Conservation (phyloP, 2,329 filamentous ascomycete genomes). For the Bertia moriformis region DNA sequence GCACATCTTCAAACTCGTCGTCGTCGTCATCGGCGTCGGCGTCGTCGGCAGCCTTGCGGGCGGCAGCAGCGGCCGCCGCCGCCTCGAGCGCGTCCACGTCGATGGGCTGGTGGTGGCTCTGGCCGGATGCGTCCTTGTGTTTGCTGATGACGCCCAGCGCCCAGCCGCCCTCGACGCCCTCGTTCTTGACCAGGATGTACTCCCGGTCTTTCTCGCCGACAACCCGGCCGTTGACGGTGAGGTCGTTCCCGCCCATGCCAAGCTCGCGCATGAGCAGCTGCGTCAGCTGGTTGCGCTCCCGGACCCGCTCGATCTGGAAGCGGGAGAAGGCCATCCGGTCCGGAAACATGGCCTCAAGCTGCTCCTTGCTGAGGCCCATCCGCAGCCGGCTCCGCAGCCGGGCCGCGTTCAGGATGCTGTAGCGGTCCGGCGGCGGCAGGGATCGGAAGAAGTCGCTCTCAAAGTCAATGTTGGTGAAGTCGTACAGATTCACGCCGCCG, state of each 20-base stretch:
- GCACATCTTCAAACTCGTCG: constrained; percentile 81
- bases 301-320: constrained; percentile 90
- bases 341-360: constrained; percentile 91
- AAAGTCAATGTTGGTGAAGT: constrained; percentile 98
- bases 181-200: constrained; percentile 92
- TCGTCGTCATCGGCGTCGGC: constrained; percentile 56
- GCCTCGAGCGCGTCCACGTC: constrained; percentile 63
- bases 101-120: constrained; percentile 80
- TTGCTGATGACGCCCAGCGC: constrained; percentile 84
- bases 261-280: constrained; percentile 89
- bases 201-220: constrained; percentile 80
- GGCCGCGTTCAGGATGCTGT: constrained; percentile 94
- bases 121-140: constrained; percentile 64
- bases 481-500: constrained; percentile 82
- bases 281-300: constrained; percentile 83
- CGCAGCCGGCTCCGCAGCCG: constrained; percentile 72
- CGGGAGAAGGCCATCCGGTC: constrained; percentile 92
- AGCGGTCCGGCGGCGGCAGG: constrained; percentile 75
- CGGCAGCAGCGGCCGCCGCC: constrained; percentile 37
- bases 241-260: constrained; percentile 68
- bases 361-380: constrained; percentile 94
- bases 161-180: constrained; percentile 89
- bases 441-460: constrained; percentile 90
- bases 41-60: constrained; percentile 38
- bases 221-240: constrained; percentile 55